Conservation (phyloP, 495 filamentous ascomycete genomes). For the Penicillium coprophilum region DNA sequence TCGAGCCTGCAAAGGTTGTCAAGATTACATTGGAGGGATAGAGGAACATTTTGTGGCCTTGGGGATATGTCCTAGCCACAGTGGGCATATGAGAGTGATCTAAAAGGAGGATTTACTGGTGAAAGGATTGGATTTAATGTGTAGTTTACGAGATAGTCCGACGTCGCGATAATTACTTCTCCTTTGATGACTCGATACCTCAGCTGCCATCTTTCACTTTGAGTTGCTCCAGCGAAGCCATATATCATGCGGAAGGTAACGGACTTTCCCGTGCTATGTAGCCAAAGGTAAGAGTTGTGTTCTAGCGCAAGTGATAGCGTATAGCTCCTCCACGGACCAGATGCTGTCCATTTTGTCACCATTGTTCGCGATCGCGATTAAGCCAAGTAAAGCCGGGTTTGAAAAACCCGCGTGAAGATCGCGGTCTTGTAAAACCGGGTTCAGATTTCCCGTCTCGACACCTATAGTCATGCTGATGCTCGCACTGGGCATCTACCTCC, state of each 20-base stretch:
- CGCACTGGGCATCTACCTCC: too few relatives aligned
- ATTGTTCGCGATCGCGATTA: conserved; percentile 16
- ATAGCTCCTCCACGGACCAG: conserved; percentile 17
- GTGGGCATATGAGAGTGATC: neutral
- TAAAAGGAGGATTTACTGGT: neutral
- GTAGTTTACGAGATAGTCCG: neutral
- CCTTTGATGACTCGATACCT: neutral
- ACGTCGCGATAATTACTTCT: neutral
- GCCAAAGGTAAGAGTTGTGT: neutral
- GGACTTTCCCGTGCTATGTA: neutral
- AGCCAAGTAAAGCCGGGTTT: conserved; percentile 12
- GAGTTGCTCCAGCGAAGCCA: neutral
- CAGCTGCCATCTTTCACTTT: neutral
- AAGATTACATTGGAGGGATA: conserved; percentile 20
- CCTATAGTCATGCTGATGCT: too few relatives aligned
- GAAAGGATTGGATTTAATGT: neutral
- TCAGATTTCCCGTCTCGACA: too few relatives aligned
- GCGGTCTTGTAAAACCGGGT: too few relatives aligned
- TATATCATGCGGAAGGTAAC: neutral
- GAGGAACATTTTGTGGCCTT: neutral
- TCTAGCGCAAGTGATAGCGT: conserved; percentile 11
- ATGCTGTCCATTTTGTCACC: conserved; percentile 17
- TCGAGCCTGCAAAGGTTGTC: conserved; percentile 35
- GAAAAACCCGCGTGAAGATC: conserved; percentile 20
- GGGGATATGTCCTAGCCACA: neutral